Evolutionary conservation across 2,329 filamentous ascomycete species (phyloP).

Genomic region (Xylaria sp.): DNA sequence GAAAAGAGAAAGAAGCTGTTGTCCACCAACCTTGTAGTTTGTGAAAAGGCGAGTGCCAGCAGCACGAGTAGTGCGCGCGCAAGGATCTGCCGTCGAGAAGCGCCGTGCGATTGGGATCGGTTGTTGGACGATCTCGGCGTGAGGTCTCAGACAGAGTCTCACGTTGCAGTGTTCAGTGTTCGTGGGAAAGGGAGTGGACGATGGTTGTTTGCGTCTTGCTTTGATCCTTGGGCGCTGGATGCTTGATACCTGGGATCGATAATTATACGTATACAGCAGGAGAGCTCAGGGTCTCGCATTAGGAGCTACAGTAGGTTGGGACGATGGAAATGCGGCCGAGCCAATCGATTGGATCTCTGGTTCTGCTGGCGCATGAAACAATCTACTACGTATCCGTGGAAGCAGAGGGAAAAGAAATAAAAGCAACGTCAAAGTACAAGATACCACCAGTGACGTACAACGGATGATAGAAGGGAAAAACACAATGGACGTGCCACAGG

Average conservation of each 20-base stretch:
- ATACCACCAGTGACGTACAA: constrained; percentile 34
- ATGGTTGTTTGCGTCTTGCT: constrained; percentile 12
- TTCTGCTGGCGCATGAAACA: constrained; percentile 32
- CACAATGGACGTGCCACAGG: constrained; percentile 16
- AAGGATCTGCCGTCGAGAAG: constrained; percentile 17
- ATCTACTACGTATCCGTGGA: constrained; percentile 16
- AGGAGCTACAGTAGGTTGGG: constrained; percentile 16
- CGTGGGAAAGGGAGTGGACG: constrained; percentile 24
- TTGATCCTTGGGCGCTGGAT: no score
- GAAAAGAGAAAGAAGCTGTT: constrained; percentile 10
- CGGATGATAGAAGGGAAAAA: constrained; percentile 3
- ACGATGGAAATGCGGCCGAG: constrained; percentile 28
- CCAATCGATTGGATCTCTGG: constrained; percentile 31
- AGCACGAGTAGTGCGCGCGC: not conserved
- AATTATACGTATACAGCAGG: constrained; percentile 14
- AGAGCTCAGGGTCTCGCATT: constrained; percentile 36
- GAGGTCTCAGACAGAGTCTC: constrained; percentile 37
- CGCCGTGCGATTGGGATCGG: constrained; percentile 18
- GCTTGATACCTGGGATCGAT: constrained; percentile 27
- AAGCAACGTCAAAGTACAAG: constrained; percentile 25
- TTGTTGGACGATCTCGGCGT: constrained; percentile 32
- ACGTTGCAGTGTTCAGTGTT: constrained; percentile 23
- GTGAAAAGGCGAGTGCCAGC: constrained; percentile 2
- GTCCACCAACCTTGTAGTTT: constrained; percentile 28
- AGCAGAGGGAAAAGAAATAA: constrained; percentile 9